phyloP scores from a whole-genome alignment of 805 yeast genomes.

The Saccharomycopsis sp. region DNA sequence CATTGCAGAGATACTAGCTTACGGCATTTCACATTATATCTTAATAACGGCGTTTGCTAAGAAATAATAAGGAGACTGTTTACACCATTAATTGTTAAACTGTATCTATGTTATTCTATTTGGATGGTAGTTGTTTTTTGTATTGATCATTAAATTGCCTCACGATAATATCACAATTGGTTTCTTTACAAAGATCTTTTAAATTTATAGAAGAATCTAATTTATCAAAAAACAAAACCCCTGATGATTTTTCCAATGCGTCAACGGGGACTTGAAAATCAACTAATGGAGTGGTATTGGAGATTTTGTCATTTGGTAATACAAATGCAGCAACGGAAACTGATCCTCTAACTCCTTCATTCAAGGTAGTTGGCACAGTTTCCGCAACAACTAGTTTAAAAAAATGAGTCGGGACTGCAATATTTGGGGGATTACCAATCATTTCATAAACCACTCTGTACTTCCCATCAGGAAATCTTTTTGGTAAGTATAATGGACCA shows the following conservation, averaged over 20 bases:
- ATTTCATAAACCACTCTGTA: conserved; percentile 80
- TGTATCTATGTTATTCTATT: too few species aligned
- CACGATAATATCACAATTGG: conserved; percentile 67
- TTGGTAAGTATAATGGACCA: conserved; percentile 88
- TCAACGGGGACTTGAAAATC: conserved; percentile 82
- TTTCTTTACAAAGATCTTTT: conserved; percentile 68
- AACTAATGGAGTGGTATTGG: conserved; percentile 59
- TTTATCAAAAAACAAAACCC: conserved; percentile 67
- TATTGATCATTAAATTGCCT: conserved; percentile 48
- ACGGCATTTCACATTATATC: too few species aligned
- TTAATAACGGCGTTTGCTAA: too few species aligned
- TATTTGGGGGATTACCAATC: conserved; percentile 90
- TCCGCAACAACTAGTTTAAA: conserved; percentile 88
- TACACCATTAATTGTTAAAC: too few species aligned
- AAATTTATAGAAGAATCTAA: conserved; percentile 45
- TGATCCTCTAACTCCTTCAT: not conserved
- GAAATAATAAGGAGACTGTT: too few species aligned
- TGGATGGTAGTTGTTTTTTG: too few species aligned
- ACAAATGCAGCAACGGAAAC: conserved; percentile 88
- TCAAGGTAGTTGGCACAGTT: too few species aligned
- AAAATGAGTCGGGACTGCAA: conserved; percentile 97
- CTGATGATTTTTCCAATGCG: conserved; percentile 80
- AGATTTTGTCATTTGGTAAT: conserved; percentile 75
- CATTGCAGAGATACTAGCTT: too few species aligned
- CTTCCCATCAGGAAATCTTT: conserved; percentile 71